phyloP scores from a whole-genome alignment of 495 filamentous ascomycete species.

The Achaetomiella virescens region DNA sequence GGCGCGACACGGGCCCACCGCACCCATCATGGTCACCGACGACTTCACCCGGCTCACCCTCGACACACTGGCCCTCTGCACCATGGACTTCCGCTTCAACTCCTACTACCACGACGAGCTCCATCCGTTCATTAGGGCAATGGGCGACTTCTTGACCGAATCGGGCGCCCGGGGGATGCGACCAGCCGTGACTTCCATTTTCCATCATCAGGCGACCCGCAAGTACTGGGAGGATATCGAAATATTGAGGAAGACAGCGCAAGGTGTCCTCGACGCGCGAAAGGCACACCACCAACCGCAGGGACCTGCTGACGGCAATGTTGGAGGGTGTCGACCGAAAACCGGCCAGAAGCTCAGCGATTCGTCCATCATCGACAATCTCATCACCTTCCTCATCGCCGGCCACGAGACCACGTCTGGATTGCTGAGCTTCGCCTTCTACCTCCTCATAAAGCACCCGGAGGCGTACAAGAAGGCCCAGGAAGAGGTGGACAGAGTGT shows the following conservation, averaged over 20 bases:
- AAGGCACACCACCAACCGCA: slow-evolving; percentile 53
- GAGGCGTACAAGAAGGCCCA: slow-evolving; percentile 46
- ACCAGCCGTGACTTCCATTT: slow-evolving; percentile 44
- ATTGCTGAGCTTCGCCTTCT: slow-evolving; percentile 51
- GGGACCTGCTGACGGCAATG: slow-evolving; percentile 67
- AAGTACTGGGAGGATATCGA: slow-evolving; percentile 56
- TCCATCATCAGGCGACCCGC: slow-evolving; percentile 47
- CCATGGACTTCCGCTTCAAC: slow-evolving; percentile 73
- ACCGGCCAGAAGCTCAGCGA: slow-evolving; percentile 59
- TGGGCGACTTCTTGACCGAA: slow-evolving; percentile 53
- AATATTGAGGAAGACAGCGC: slow-evolving; percentile 47
- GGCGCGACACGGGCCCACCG: slow-evolving; percentile 55
- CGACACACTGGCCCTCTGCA: slow-evolving; percentile 65
- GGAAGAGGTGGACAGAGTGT: slow-evolving; percentile 55
- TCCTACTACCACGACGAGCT: slow-evolving; percentile 61
- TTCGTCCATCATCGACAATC: slow-evolving; percentile 59
- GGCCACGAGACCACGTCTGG: slow-evolving; percentile 71
- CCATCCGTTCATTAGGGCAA: slow-evolving; percentile 62
- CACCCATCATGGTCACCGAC: slow-evolving; percentile 55
- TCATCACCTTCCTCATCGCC: slow-evolving; percentile 68
- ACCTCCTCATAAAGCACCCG: slow-evolving; percentile 51
- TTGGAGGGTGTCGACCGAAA: slow-evolving; percentile 57
- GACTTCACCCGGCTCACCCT: slow-evolving; percentile 72
- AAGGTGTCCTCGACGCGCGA: slow-evolving; percentile 55
- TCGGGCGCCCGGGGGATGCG: slow-evolving; percentile 46